Base-by-base conservation (phyloP, 2,329 filamentous ascomycete species). In the Cyanodermella asteris region DNA sequence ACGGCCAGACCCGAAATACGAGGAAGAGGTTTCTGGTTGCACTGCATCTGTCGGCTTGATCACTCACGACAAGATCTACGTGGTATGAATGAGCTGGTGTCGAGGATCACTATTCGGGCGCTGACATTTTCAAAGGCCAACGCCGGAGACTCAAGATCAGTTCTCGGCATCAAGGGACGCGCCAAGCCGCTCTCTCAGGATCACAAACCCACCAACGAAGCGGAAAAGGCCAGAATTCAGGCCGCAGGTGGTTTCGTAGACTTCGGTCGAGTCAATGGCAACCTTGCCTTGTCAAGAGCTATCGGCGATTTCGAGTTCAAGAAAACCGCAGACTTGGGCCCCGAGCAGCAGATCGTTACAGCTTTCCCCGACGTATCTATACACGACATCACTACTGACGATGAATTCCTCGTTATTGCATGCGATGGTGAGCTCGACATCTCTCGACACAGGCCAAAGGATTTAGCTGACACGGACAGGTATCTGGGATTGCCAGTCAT, bases 261-360 rank as follows among this genome's bases (percentile, higher is more conserved):
- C 50, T 97, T 94, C 46, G 87, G 87, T 35, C 77, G 87, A 45
- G 87, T 97, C 40, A 97, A 97, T 49, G 87, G 87, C 47, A 97
- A 97, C 51, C 68, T 97, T 22, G 87, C 87, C 23, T 61, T 97
- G 33, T 97, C 87, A 33, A 76, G 87, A 50, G 87, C 87, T 40
- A 93, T 97, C 50, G 87, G 87, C 39, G 87, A 97, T 50, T 97
- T 97, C 45, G 87, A 97, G 49, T 97, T 97, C 65, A 97, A 97
- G 65, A 94, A 94, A 64, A 91, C 81, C 49, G 77, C 84, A 38
- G 82, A 93, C 44, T 69, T 97, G 23, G 72, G 84, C 3, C 87
- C 87, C n/a, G 87, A 97, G 56, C 78, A 91, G 46, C 87, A 97
- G 52, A 94, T 97, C 37, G 87, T 97, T 21, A 97, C 87, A 10